Evolutionary conservation across 495 filamentous ascomycete genomes (phyloP), one percentile per base, ranked within the genome.

Genomic region (Penicillium steckii): DNA sequence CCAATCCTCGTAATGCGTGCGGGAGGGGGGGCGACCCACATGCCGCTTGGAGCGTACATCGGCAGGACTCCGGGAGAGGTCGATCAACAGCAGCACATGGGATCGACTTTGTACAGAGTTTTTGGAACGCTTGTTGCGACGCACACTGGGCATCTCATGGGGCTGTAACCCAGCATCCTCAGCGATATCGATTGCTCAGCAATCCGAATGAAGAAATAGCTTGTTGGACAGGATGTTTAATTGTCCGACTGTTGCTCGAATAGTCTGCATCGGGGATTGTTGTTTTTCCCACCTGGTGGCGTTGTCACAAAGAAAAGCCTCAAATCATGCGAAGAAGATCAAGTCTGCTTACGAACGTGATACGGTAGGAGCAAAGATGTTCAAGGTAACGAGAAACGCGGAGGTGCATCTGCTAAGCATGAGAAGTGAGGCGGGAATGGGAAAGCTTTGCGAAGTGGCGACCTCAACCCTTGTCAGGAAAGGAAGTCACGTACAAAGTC

Each of bases 41-140:
- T 56, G 44, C 55, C 59, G 62, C 59, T 56, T 56, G 43, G 52
- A 53, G 59, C 50, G 52, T 64, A 45, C 32, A 27, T 54, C 55
- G 59, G 62, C 46, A 44, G 44, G 38, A 44, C 44, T 52, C 52
- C 61, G 52, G 51, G 44, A 27, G 15, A 23, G 44, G 46, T 26
- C 9, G 61, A 64, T 64, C 55, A n/a, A n/a, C n/a, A n/a, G n/a
- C n/a, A 43, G 40, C 49, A 24, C 52, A 51, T 53, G 52, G n/a
- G 46, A 52, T 63, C 48, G 44, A 18, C 26, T 57, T 46, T 37
- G 33, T 37, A 32, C 29, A n/a, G 9, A 32, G 29, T 8, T n/a
- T 6, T 6, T 7, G 33, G 1, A 15, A 37, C 18, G n/a, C 33
- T 37, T 15, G 33, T 15, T 2, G 4, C 33, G n/a, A 4, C 15